A percentile compares a stretch with the other conserved stretches of the same genome.
These are phyloP conservation scores for Eimeria maxima DNA, from an alignment of 169 alveolate genomes.

Conservation along the genomic window DNA sequence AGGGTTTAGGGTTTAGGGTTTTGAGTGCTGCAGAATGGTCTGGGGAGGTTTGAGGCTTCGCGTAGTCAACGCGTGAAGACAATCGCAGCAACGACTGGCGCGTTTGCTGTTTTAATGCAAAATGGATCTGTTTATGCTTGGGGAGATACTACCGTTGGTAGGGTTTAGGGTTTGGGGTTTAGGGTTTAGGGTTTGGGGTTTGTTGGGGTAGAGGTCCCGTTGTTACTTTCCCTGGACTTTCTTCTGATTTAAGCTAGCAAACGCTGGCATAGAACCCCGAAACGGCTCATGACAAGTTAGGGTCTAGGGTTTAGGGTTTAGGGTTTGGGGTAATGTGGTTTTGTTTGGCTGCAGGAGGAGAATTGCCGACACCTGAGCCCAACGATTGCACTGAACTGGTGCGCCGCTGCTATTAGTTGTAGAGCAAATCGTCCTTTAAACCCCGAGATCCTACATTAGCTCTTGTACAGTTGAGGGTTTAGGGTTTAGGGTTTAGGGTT, in stretches of 20 bases:
- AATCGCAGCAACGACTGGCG: constrained; percentile 60
- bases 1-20: constrained; percentile 60
- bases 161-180: constrained; percentile 36
- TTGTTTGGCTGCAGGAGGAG: not conserved
- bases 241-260: not conserved
- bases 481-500: constrained; percentile 3
- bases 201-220: not conserved
- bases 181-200: constrained; percentile 11
- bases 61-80: constrained; percentile 68
- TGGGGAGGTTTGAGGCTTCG: constrained; percentile 39
- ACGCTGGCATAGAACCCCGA: not conserved
- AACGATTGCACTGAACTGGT: not conserved
- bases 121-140: constrained; percentile 64
- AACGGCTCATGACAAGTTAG: no score
- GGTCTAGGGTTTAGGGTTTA: constrained; percentile 8
- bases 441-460: no score
- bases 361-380: not conserved
- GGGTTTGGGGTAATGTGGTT: not conserved
- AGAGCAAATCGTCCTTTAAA: no score
- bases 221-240: not conserved
- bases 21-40: constrained; percentile 50
- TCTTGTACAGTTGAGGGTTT: not conserved
- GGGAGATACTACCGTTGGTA: constrained; percentile 59
- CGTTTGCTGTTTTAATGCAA: constrained; percentile 47
- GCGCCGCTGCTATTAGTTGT: no score